Conservation (phyloP, 495 filamentous ascomycete genomes). For the Lentithecium fluviatile region DNA sequence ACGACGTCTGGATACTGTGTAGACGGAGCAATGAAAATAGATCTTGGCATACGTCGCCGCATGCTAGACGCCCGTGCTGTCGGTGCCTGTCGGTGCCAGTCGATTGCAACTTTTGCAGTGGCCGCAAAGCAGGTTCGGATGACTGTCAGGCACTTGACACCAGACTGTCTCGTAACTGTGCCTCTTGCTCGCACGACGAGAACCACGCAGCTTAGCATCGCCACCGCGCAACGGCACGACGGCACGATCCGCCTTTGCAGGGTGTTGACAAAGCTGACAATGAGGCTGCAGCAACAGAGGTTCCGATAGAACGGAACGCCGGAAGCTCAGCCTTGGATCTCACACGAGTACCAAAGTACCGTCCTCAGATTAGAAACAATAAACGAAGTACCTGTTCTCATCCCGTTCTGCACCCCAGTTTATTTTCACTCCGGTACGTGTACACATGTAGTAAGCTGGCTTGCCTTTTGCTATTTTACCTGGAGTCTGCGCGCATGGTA, state of each 20-base stretch:
- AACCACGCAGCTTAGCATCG: neutral
- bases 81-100: too few relatives aligned
- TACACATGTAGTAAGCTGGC: neutral
- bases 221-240: neutral
- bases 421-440: neutral
- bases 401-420: neutral
- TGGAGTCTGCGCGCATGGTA: too few relatives aligned
- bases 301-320: neutral
- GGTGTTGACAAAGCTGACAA: neutral
- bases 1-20: constrained; percentile 11
- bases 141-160: constrained; percentile 1
- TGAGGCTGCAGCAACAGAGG: neutral
- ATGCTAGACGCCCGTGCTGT: constrained; percentile 4
- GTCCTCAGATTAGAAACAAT: constrained; percentile 11
- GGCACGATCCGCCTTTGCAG: neutral
- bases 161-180: neutral
- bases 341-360: neutral
- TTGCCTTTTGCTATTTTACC: too few relatives aligned
- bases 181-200: constrained; percentile 3
- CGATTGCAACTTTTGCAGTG: too few relatives aligned
- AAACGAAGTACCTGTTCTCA: neutral
- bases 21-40: constrained; percentile 14
- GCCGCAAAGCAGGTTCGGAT: too few relatives aligned
- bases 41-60: constrained; percentile 26
- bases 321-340: constrained; percentile 16